Evolutionary conservation across 1,139 yeast species (phyloP).

Genomic region (Lodderomyces elongisporus): DNA sequence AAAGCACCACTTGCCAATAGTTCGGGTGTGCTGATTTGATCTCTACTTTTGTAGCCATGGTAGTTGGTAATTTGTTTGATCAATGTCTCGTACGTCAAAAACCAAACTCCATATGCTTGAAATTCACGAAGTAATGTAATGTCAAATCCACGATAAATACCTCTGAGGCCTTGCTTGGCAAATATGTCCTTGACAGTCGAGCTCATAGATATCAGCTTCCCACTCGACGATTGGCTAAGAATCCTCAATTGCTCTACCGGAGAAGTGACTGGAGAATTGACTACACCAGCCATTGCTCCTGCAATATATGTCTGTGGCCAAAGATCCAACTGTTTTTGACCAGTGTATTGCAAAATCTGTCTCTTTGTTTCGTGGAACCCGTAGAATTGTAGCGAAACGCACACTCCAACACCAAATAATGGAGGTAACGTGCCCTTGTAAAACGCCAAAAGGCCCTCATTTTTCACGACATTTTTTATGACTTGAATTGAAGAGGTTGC

Average conservation of each 20-base stretch:
- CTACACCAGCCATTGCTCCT: constrained; percentile 76
- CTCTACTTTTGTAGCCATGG: constrained; percentile 36
- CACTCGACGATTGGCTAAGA: constrained; percentile 56
- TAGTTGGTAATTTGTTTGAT: constrained; percentile 38
- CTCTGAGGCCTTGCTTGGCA: constrained; percentile 43
- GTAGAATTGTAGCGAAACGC: constrained; percentile 70
- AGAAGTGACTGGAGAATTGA: constrained; percentile 64
- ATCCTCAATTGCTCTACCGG: constrained; percentile 78
- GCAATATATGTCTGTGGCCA: constrained; percentile 64
- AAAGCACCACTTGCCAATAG: constrained; percentile 59
- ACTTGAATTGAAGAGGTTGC: constrained; percentile 42
- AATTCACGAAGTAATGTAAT: constrained; percentile 64
- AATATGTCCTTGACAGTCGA: constrained; percentile 41
- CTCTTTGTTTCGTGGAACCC: constrained; percentile 76
- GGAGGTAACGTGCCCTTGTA: constrained; percentile 48
- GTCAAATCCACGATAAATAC: constrained; percentile 55
- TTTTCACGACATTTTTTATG: constrained; percentile 47
- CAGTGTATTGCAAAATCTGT: constrained; percentile 36
- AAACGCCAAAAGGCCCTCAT: constrained; percentile 64
- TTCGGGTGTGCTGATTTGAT: constrained; percentile 57
- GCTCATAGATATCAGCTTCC: constrained; percentile 38
- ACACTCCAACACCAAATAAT: constrained; percentile 59
- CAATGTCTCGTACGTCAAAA: constrained; percentile 62
- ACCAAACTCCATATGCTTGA: constrained; percentile 85
- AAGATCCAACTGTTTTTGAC: constrained; percentile 37